phyloP scores from a whole-genome alignment of 306 rosid genomes.

The Trichosanthes truncata region DNA sequence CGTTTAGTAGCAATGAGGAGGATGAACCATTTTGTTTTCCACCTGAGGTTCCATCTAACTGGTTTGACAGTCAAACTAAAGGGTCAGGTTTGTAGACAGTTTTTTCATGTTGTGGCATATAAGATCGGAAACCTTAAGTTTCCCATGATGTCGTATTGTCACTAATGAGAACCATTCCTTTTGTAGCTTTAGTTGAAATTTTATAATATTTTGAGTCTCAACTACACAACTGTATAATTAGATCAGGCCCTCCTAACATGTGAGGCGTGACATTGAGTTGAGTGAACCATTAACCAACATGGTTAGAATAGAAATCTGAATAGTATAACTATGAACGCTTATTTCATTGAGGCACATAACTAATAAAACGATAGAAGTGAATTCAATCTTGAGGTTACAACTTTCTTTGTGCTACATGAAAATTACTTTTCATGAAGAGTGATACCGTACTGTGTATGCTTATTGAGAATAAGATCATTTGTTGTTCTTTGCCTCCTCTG shows the following conservation, averaged over 20 bases:
- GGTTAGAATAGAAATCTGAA: background rate
- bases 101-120: conserved; percentile 40
- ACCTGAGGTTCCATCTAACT: conserved; percentile 60
- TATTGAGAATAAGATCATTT: background rate
- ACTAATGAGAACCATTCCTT: conserved; percentile 3
- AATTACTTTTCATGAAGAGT: background rate
- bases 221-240: background rate
- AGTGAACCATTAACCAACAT: background rate
- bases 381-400: background rate
- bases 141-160: conserved; percentile 30
- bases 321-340: background rate
- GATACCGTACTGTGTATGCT: background rate
- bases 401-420: background rate
- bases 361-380: background rate
- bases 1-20: conserved; percentile 44
- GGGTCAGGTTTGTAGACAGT: conserved; percentile 71
- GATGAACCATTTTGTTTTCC: conserved; percentile 74
- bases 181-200: conserved; percentile 27
- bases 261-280: conserved; percentile 3
- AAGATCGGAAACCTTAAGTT: conserved; percentile 35
- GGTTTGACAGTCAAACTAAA: conserved; percentile 34
- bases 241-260: background rate
- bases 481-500: background rate
- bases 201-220: conserved; percentile 11
- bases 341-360: background rate